Base-by-base conservation (phyloP, 495 filamentous ascomycete genomes). In the Sordaria brevicollis region DNA sequence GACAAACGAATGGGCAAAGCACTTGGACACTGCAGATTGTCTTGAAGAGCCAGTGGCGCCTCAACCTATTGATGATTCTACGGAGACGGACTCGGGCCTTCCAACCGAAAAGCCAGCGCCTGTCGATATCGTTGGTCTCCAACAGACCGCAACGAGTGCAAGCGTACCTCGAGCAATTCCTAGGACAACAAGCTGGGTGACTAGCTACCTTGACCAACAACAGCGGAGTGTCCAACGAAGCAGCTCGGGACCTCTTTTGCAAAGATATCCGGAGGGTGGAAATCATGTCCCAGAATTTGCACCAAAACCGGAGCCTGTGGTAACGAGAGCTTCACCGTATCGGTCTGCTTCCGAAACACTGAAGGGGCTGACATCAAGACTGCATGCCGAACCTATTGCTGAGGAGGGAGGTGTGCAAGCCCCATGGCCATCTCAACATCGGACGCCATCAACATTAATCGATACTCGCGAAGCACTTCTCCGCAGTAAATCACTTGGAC, bases 1-100 rank as follows among this genome's bases (percentile, higher is more conserved):
- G 65, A 97, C 93, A 5, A 96, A 97, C 73, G 94, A 98, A 81
- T 98, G 94, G 94, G 93, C 94, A 1, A 97, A 97, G 75, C 93
- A 97, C 79, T 81, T 96, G 21, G 87, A 89, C 35, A 80, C 84
- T 49, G 94, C 94, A 5, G 94, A 97, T 19, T 81, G 79, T 4
- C 93, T 93, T 8, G 49, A 62, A 31, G 89, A 91, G n/a, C 74
- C 87, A 5, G 91, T 94, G 15, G 83, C 85, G 1, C 77, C 91
- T 10, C 79, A 84, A 35, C 62, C 82, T 7, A 76, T 81, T 35
- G 69, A 74, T 0, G 78, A 81, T 33, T 29, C 72, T 5, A 71
- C 69, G 21, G 65, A 71, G 57, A 65, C 66, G 9, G 19, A 19
- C 15, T 35, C 69, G 10, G 74, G 75, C n/a, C 43, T 69, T 36